These are phyloP conservation scores for Lactarius sanguifluus DNA, from an alignment of 768 basidiomycete species.

Conservation along the genomic window DNA sequence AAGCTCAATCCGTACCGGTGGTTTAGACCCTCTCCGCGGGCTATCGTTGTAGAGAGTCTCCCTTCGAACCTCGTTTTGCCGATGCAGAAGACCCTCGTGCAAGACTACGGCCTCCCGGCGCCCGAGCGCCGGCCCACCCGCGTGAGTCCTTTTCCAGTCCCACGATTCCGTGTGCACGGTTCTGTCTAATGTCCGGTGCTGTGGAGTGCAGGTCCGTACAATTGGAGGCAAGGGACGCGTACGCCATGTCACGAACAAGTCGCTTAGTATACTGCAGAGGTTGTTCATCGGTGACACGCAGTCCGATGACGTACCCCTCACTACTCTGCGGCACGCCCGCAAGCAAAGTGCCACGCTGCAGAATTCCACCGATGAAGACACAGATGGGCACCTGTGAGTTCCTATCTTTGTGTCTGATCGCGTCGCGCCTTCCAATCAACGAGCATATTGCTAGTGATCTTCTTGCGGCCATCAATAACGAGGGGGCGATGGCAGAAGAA, in stretches of 20 bases:
- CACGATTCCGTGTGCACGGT: not conserved
- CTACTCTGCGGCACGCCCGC: slow-evolving; percentile 47
- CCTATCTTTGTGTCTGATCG: not conserved
- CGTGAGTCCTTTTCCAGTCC: slow-evolving; percentile 33
- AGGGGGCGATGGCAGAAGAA: slow-evolving; percentile 50
- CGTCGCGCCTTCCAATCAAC: not conserved
- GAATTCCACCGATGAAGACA: slow-evolving; percentile 53
- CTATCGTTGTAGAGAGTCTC: slow-evolving; percentile 65
- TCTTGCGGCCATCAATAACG: slow-evolving; percentile 61
- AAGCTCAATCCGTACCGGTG: slow-evolving; percentile 87
- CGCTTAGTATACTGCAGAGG: slow-evolving; percentile 59
- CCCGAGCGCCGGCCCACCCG: slow-evolving; percentile 34
- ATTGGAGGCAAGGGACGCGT: slow-evolving; percentile 36
- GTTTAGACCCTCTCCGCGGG: slow-evolving; percentile 70
- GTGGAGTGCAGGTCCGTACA: slow-evolving; percentile 1
- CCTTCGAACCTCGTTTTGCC: slow-evolving; percentile 76
- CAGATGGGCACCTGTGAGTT: slow-evolving; percentile 73
- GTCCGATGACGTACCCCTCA: slow-evolving; percentile 57
- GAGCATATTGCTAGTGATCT: slow-evolving; percentile 51
- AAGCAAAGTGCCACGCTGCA: slow-evolving; percentile 36
- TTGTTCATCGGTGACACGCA: slow-evolving; percentile 59
- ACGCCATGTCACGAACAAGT: slow-evolving; percentile 55
- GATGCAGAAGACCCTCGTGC: slow-evolving; percentile 73
- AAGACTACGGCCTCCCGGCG: slow-evolving; percentile 49
- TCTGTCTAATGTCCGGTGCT: not conserved